These are phyloP conservation scores for Medicago lupulina DNA, from an alignment of 306 rosid species.

Conservation along the genomic window DNA sequence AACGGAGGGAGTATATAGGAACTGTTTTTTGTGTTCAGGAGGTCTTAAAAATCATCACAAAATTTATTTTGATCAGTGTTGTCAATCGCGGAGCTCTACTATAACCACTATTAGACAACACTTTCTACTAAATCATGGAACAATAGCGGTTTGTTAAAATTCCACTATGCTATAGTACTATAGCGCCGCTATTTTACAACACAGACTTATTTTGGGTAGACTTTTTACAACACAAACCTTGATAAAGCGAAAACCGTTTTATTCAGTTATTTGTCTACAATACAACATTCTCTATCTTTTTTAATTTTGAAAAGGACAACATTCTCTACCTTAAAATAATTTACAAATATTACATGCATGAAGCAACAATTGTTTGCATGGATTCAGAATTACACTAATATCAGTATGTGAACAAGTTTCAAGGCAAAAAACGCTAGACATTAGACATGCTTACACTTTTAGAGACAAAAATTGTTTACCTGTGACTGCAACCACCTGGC, in stretches of 20 bases:
- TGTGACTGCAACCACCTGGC: conserved; percentile 89
- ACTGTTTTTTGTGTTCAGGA: background rate
- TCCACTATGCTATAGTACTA: background rate
- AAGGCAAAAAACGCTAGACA: background rate
- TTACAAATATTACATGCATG: background rate
- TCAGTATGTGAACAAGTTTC: background rate
- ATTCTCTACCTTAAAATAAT: background rate
- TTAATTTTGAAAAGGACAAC: too few species aligned
- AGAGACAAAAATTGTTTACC: conserved; percentile 50
- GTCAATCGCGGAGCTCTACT: background rate
- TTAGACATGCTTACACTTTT: background rate
- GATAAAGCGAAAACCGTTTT: conserved; percentile 18
- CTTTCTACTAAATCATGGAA: background rate
- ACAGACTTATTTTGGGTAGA: background rate
- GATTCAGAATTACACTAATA: background rate
- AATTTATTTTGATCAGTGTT: background rate
- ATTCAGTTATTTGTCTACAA: background rate
- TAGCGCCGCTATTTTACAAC: background rate
- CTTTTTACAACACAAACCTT: background rate
- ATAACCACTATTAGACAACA: background rate
- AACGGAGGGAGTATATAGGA: too few species aligned
- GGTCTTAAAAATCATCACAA: background rate
- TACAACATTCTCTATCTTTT: background rate
- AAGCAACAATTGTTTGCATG: background rate
- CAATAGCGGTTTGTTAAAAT: background rate